A percentile compares a stretch with the other conserved stretches of the same genome.
phyloP scores from a whole-genome alignment of 352 stramenopile genomes.

The Globisporangium yorkense region DNA sequence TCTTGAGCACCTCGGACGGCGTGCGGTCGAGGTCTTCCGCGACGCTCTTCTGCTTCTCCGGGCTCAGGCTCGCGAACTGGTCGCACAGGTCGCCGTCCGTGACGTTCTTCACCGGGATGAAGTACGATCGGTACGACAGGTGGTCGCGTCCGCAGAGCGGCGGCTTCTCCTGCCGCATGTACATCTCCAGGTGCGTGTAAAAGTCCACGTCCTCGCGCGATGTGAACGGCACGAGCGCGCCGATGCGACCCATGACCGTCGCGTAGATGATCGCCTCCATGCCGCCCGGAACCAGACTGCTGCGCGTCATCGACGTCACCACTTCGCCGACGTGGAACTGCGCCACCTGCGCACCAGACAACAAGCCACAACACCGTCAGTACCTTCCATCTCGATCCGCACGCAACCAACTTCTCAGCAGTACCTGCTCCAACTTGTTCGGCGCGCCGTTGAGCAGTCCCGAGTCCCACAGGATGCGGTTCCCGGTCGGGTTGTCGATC shows the following conservation, averaged over 20 bases:
- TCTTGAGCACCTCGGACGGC: slow-evolving; percentile 97
- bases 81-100: slow-evolving; percentile 98
- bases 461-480: slow-evolving; percentile 96
- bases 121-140: slow-evolving; percentile 97
- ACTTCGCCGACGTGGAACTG: slow-evolving; percentile 98
- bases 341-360: slow-evolving; percentile 38
- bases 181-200: slow-evolving; percentile 98
- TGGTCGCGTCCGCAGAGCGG: slow-evolving; percentile 96
- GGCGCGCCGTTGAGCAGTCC: slow-evolving; percentile 89
- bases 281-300: slow-evolving; percentile 93
- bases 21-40: slow-evolving; percentile 94
- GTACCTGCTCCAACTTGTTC: slow-evolving; percentile 95
- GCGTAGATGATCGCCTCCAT: slow-evolving; percentile 97
- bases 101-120: slow-evolving; percentile 97
- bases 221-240: slow-evolving; percentile 95
- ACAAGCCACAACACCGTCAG: neutral
- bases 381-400: neutral
- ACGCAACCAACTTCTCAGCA: neutral
- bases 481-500: slow-evolving; percentile 94
- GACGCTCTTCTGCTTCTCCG: slow-evolving; percentile 95
- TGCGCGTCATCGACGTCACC: slow-evolving; percentile 95
- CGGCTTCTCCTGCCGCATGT: slow-evolving; percentile 87
- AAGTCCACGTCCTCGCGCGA: slow-evolving; percentile 97
- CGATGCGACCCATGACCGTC: slow-evolving; percentile 95
- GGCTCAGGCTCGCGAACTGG: slow-evolving; percentile 90